Evolutionary conservation across 1,284 basidiomycete genomes (phyloP), one percentile per base, ranked within the genome.

Genomic region (Rhodotorula sp.): DNA sequence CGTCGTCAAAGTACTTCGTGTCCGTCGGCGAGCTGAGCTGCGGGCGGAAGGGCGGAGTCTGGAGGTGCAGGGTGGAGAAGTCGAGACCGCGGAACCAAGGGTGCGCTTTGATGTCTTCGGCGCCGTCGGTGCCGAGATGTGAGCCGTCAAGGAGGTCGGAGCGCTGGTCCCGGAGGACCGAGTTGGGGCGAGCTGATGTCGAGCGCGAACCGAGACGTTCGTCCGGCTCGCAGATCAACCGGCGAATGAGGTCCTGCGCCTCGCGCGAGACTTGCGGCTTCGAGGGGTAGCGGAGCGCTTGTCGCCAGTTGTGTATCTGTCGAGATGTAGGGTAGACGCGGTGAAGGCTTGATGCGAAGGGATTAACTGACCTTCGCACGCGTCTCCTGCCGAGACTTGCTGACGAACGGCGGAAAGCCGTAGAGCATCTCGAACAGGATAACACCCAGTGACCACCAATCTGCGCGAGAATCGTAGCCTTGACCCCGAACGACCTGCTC

Each of bases 141-240:
- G 18, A 37, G 18, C 76, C 50, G 83, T 84, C 80, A 76, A 88
- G 81, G 81, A 92, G 91, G 56, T 86, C 89, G 77, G 88, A 91
- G 76, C 88, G 83, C 59, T 87, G 86, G 77, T 88, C 86, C 13
- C 28, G 28, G 67, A 88, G 81, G 75, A 91, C 84, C 46, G 89
- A 89, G 80, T 92, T 88, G 26, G 90, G 89, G 68, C 89, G 83
- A 53, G 87, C 86, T 9, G 51, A 30, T 2, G 55, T n/a, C 20
- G 28, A 3, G 40, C 67, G 64, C 20, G 76, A 77, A 28, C 94
- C 94, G 46, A 99, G 84, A 46, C 94, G 87, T 79, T 97, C 93
- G 81, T 95, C 92, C 9, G 91, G 88, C 80, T 98, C 94, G 80
- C 95, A 97, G 46, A 97, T 86, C 26, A 98, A 85, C 70, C 87